Base-by-base conservation (phyloP, 164 flowering plant species). In the Sedum album region DNA sequence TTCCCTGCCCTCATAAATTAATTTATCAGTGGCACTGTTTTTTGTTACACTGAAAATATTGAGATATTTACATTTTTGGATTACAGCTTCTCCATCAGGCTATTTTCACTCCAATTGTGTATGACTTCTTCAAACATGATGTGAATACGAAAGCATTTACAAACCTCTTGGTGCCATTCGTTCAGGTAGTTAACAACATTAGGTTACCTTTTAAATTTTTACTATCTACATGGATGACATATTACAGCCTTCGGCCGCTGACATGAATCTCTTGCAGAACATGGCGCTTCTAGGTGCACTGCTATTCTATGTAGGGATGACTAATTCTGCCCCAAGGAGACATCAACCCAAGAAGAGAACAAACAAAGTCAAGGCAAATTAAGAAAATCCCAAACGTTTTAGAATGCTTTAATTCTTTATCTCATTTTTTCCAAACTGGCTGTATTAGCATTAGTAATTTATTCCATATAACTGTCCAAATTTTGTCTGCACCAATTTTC, bases 91-190 rank as follows among this genome's bases (percentile, higher is more conserved):
- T 90, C 28, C 86, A 88, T 64, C 84, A 80, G 77, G 70, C 76
- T 28, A 72, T n/a, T n/a, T n/a, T n/a, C n/a, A n/a, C n/a, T n/a
- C n/a, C n/a, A n/a, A n/a, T n/a, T n/a, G n/a, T n/a, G 77, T 84
- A 75, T 21, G 94, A 90, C 77, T 87, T 88, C 80, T 88, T 88
- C 83, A 88, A 87, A 73, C 84, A 86, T 26, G 91, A 86, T 49
- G 65, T 42, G 46, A 85, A 84, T 69, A 80, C 78, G 72, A 82
- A 78, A 66, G 85, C 86, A 73, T 85, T 82, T 65, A 33, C 66
- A 39, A 80, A 66, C 64, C 85, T 86, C 42, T 88, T 90, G 20
- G 69, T 78, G 73, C 82, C 85, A 74, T 90, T 90, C 70, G 73
- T 79, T 7, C 86, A 88, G 91, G 96, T 88, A 51, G 63, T 61